Evolutionary conservation across 176 grass and related monocot species (phyloP).

Genomic region (Melocanna baccifera): DNA sequence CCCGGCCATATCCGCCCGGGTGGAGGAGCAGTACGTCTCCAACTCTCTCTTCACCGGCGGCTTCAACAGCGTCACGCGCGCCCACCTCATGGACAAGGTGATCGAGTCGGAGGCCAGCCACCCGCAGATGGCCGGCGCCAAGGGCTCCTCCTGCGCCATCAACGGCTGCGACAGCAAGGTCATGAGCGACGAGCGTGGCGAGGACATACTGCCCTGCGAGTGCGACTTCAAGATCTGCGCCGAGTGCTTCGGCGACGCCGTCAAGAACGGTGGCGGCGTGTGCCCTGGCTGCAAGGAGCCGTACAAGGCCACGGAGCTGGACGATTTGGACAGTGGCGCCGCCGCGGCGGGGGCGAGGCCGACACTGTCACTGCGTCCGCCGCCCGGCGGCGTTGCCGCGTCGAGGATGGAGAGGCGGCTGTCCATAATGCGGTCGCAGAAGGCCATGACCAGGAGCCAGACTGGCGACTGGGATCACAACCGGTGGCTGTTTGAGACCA

Average conservation of each 20-base stretch:
- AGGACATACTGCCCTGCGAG: conserved; percentile 85
- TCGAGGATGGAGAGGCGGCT: conserved; percentile 81
- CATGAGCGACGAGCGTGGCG: conserved; percentile 87
- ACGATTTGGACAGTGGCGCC: conserved; percentile 44
- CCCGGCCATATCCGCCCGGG: conserved; percentile 73
- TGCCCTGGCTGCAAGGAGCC: conserved; percentile 93
- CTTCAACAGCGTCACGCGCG: conserved; percentile 84
- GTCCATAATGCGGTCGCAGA: conserved; percentile 62
- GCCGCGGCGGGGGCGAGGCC: background rate
- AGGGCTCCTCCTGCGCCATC: conserved; percentile 80
- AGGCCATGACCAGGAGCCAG: conserved; percentile 81
- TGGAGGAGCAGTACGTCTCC: conserved; percentile 92
- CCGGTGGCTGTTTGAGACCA: conserved; percentile 93
- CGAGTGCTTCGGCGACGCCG: conserved; percentile 84
- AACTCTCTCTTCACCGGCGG: conserved; percentile 95
- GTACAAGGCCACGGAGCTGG: conserved; percentile 74
- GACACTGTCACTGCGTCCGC: conserved; percentile 50
- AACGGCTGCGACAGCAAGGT: conserved; percentile 76
- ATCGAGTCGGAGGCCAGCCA: conserved; percentile 70
- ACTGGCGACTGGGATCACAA: conserved; percentile 94
- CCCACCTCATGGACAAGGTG: conserved; percentile 97
- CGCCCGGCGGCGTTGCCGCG: conserved; percentile 25
- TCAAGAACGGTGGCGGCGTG: conserved; percentile 59
- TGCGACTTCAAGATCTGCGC: conserved; percentile 96
- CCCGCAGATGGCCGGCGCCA: conserved; percentile 89